These are phyloP conservation scores for Camelina laxa DNA, from an alignment of 345 rosid genomes.

Conservation along the genomic window DNA sequence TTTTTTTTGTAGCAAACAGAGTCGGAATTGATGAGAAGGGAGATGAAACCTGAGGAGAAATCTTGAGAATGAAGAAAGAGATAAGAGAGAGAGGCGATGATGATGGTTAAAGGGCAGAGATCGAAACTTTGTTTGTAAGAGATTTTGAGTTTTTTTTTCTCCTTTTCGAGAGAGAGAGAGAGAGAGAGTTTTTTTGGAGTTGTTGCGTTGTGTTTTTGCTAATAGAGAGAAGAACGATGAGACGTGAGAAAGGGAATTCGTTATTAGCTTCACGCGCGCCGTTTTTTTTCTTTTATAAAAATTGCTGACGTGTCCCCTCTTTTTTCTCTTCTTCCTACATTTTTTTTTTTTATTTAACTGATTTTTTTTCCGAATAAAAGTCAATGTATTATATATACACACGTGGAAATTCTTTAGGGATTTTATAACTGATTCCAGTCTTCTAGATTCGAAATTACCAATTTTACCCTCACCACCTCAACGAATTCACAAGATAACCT, in stretches of 20 bases:
- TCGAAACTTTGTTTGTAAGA: conserved; percentile 34
- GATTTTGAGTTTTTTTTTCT: conserved; percentile 34
- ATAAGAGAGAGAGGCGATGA: conserved; percentile 22
- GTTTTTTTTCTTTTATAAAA: background rate
- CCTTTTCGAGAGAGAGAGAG: conserved; percentile 3
- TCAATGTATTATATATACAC: too few species aligned
- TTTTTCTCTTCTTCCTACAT: conserved; percentile 15
- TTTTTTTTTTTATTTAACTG: background rate
- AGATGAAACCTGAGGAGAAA: conserved; percentile 19
- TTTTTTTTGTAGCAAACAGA: background rate
- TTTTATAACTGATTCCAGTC: too few species aligned
- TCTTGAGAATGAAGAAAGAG: conserved; percentile 8
- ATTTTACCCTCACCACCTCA: too few species aligned
- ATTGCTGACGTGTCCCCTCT: conserved; percentile 31
- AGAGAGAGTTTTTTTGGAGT: background rate
- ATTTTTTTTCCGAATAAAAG: too few species aligned
- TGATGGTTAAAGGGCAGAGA: conserved; percentile 17
- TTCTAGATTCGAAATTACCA: too few species aligned
- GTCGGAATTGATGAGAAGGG: background rate
- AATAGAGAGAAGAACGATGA: background rate
- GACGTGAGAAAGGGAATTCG: conserved; percentile 29
- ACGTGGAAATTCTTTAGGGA: too few species aligned
- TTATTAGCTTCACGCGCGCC: conserved; percentile 37
- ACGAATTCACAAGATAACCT: background rate
- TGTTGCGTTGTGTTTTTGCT: conserved; percentile 18